phyloP scores from a whole-genome alignment of 306 rosid genomes.

The Lathyrus oleraceus region DNA sequence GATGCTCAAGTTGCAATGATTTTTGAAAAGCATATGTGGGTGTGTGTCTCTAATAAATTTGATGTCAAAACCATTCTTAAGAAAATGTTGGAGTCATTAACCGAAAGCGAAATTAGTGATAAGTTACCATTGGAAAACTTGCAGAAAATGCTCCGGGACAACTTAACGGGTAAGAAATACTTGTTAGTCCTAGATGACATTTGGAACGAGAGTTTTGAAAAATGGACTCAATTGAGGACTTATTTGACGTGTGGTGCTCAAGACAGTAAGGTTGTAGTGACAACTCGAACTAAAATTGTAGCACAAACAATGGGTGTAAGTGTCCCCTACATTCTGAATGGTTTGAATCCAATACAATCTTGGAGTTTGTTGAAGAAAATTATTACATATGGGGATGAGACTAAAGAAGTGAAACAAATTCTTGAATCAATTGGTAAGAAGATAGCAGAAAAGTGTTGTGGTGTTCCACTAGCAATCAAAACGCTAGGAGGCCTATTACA shows the following conservation, averaged over 20 bases:
- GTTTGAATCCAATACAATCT: neutral
- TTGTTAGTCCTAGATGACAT: slow-evolving; percentile 13
- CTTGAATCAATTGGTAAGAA: neutral
- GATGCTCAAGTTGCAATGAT: neutral
- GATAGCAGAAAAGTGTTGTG: neutral
- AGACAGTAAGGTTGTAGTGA: neutral
- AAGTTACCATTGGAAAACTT: neutral
- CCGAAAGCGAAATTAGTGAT: neutral
- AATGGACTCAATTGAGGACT: slow-evolving; percentile 13
- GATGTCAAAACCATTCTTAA: slow-evolving; percentile 1
- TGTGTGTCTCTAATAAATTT: slow-evolving; percentile 2
- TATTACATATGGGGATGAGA: neutral
- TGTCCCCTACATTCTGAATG: neutral
- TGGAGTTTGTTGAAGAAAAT: neutral
- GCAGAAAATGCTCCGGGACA: neutral
- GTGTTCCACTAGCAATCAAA: neutral
- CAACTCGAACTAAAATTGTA: neutral
- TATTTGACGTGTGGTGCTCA: neutral
- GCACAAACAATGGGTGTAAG: neutral
- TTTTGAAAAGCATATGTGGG: neutral
- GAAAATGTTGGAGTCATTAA: neutral
- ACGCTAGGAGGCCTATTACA: neutral
- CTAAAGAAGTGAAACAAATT: neutral
- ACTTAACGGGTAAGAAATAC: neutral
- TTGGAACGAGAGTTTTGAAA: neutral